phyloP scores from a whole-genome alignment of 345 rosid species.

The Sonneratia alba region DNA sequence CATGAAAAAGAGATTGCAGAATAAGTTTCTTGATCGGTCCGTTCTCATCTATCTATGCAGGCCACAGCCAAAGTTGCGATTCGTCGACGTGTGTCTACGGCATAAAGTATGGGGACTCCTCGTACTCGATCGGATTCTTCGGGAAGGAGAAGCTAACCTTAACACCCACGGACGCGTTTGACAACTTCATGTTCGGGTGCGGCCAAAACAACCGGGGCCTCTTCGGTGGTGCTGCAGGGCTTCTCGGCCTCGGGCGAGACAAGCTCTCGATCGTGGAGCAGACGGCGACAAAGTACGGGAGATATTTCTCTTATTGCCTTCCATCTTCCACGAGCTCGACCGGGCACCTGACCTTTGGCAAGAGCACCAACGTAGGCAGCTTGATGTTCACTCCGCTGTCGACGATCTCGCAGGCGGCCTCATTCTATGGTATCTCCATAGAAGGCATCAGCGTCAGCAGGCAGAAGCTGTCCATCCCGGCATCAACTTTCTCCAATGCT shows the following conservation, averaged over 20 bases:
- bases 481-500: constrained; percentile 34
- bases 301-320: constrained; percentile 75
- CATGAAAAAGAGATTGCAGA: too few relatives aligned
- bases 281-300: constrained; percentile 44
- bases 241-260: constrained; percentile 79
- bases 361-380: constrained; percentile 22
- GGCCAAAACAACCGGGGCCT: constrained; percentile 75
- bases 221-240: constrained; percentile 61
- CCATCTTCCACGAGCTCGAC: constrained; percentile 56
- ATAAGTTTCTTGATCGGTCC: too few relatives aligned
- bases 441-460: constrained; percentile 51
- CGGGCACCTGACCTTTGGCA: constrained; percentile 70
- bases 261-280: constrained; percentile 58
- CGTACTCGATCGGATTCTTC: constrained; percentile 58
- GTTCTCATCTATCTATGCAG: constrained; percentile 16
- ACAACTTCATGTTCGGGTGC: constrained; percentile 58
- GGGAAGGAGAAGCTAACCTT: constrained; percentile 51
- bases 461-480: constrained; percentile 29
- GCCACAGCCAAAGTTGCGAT: constrained; percentile 35
- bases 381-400: constrained; percentile 54
- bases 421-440: constrained; percentile 63
- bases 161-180: constrained; percentile 34
- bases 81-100: constrained; percentile 59
- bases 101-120: constrained; percentile 69
- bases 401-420: constrained; percentile 18